Percentiles rank a stretch among this genome's conserved stretches.
These are phyloP conservation scores for Dinochytrium kinnereticum DNA, from an alignment of 371 early-diverging fungal genomes.

Conservation along the genomic window DNA sequence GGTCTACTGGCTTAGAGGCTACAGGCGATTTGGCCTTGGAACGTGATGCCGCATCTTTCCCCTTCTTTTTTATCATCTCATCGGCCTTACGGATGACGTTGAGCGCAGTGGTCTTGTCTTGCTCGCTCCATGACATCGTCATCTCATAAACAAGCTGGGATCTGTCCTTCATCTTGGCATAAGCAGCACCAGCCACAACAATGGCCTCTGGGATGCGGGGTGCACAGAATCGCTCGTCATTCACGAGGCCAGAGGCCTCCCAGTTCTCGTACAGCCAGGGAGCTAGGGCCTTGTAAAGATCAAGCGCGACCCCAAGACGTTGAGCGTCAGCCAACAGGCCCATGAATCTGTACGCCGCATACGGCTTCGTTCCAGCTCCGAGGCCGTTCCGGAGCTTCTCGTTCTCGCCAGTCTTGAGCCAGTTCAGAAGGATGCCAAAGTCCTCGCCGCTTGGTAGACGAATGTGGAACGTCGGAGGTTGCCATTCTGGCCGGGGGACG, in stretches of 20 bases:
- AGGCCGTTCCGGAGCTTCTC: neutral
- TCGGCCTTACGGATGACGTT: neutral
- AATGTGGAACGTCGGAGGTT: neutral
- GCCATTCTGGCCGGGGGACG: neutral
- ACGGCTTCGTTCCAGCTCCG: neutral
- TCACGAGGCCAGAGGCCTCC: neutral
- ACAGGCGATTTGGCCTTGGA: too few relatives aligned
- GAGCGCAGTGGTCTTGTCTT: neutral
- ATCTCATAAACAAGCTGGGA: neutral
- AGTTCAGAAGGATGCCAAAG: neutral
- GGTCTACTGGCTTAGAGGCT: too few relatives aligned
- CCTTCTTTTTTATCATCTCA: neutral
- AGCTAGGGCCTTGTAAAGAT: neutral
- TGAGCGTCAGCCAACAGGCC: neutral
- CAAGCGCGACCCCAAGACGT: neutral
- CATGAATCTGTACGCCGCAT: neutral
- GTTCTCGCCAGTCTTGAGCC: neutral
- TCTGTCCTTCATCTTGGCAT: neutral
- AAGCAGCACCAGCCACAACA: neutral
- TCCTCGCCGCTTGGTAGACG: neutral
- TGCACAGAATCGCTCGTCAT: neutral
- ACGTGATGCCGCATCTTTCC: too few relatives aligned
- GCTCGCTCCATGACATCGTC: neutral
- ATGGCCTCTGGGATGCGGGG: slow-evolving; percentile 2
- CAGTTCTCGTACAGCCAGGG: neutral